These are phyloP conservation scores for Lactifluus piperatus DNA, from an alignment of 768 basidiomycete species.

Conservation along the genomic window DNA sequence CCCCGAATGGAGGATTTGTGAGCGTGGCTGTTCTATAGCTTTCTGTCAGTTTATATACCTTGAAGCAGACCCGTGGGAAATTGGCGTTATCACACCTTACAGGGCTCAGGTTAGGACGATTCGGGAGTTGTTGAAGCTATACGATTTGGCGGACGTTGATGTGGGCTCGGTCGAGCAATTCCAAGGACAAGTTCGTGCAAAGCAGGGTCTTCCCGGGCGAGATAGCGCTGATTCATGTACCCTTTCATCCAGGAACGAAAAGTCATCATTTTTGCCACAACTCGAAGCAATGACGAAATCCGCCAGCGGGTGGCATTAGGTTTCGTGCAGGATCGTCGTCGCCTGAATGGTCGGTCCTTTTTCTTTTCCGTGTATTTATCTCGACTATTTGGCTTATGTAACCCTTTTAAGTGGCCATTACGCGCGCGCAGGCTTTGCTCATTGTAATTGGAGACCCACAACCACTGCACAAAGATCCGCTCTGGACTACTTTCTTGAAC, in stretches of 20 bases:
- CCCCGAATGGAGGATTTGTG: slow-evolving; percentile 25
- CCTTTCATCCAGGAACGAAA: slow-evolving; percentile 27
- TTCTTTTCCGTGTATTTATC: neutral
- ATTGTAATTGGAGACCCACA: slow-evolving; percentile 54
- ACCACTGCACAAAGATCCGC: slow-evolving; percentile 47
- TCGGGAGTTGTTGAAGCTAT: slow-evolving; percentile 21
- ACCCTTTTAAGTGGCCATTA: slow-evolving; percentile 45
- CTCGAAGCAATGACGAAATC: slow-evolving; percentile 26
- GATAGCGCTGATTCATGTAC: neutral
- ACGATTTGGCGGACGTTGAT: slow-evolving; percentile 20
- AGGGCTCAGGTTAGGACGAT: slow-evolving; percentile 32
- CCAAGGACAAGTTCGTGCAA: too few species aligned
- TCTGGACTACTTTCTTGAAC: slow-evolving; percentile 55
- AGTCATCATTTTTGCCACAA: slow-evolving; percentile 32
- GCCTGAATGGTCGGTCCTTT: slow-evolving; percentile 31
- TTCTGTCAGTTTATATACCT: neutral
- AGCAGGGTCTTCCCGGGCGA: too few species aligned
- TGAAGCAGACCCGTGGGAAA: slow-evolving; percentile 24
- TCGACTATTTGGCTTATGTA: neutral
- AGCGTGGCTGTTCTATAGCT: slow-evolving; percentile 4
- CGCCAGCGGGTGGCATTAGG: slow-evolving; percentile 26
- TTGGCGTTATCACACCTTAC: slow-evolving; percentile 36
- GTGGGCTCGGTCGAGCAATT: slow-evolving; percentile 34
- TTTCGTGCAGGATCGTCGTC: slow-evolving; percentile 29
- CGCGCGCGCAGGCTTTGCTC: slow-evolving; percentile 54